Evolutionary conservation across 192 early-diverging fungal genomes (phyloP), one percentile per base, ranked within the genome.

Genomic region (Coemansia sp.): DNA sequence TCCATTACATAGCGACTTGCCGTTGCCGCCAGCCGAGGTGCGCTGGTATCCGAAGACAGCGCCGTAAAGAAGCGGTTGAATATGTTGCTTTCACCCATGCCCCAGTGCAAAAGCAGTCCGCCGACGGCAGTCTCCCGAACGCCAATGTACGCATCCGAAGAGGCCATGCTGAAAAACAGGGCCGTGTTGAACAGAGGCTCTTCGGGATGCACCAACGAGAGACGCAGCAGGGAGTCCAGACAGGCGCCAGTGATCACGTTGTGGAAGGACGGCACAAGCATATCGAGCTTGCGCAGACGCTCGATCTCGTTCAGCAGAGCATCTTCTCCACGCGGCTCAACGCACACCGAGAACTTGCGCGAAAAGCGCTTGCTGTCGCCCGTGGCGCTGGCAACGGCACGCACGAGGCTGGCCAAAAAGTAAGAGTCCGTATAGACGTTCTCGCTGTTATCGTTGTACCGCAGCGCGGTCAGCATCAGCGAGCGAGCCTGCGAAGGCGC

Each of bases 401-500:
- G 84, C n/a, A 95, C 85, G n/a, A 94, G 66, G 1, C 82, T 82
- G 11, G 86, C 81, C 20, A 95, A 69, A 60, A 88, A 96, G 58
- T 89, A 91, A 59, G 84, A 82, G 58, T 96, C 94, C 1, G 92
- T 87, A 47, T 86, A 93, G 78, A 74, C 72, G 68, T 96, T 98
- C 50, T 88, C 87, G 48, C 89, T 88, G 65, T 97, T 99, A 74
- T 97, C 94, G 72, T 99, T 99, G 75, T 88, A 93, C 42, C 85
- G 76, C 54, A 97, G 78, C n/a, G 94, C 74, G 27, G 88, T 84
- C 55, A 95, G 59, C 29, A 99, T 59, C 27, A 93, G 81, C 9
- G 83, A 64, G 0, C 90, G 84, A 5, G 87, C 83, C 8, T 79
- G 76, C 18, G 73, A 48, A 7, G 89, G 90, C 1, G 88, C 82